Evolutionary conservation across 768 basidiomycete genomes (phyloP), one percentile per base, ranked within the genome.

Genomic region (Stropharia rugosoannulata): DNA sequence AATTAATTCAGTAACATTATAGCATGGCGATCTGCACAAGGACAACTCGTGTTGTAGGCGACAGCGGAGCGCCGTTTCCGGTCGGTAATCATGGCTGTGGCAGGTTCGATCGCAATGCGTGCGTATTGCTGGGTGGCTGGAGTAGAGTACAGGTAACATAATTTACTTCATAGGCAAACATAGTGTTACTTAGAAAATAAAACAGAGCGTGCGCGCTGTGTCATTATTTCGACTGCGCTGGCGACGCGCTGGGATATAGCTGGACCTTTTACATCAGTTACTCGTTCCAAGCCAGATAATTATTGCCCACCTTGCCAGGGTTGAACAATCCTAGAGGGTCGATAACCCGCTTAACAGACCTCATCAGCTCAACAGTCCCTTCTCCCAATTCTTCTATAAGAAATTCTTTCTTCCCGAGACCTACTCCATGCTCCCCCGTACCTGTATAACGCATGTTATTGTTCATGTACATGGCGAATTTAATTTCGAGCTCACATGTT

Each of bases 281-380:
- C 5, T 11, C 3, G 16, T 36, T 19, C 25, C 1, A 22, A 1
- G 3, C 9, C 18, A 42, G 44, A 37, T 10, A 7, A 10, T n/a
- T 29, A 12, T 13, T 32, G 13, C 64, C n/a, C 41, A 84, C 87
- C 80, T 94, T 93, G 51, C 89, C 92, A 2, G 92, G 92, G 65
- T 95, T 94, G 61, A 93, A 84, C 42, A 95, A 67, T 39, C 83
- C 81, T 11, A 85, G 68, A 0, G 92, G 93, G 66, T 94, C 93
- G 8, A 93, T 68, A 0, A 83, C 76, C 54, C 71, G 67, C 68
- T 96, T 95, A 62, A 96, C 80, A 9, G 79, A 79, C 70, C 87
- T 87, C 93, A 96, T 94, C 32, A 95, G 68, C 44, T 82, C 80
- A 5, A 95, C 87, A 0, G 94, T 95, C 3, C 90, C 91, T 18